These are phyloP conservation scores for Dioscorea alata DNA, from an alignment of 106 monocot genomes.

Conservation along the genomic window DNA sequence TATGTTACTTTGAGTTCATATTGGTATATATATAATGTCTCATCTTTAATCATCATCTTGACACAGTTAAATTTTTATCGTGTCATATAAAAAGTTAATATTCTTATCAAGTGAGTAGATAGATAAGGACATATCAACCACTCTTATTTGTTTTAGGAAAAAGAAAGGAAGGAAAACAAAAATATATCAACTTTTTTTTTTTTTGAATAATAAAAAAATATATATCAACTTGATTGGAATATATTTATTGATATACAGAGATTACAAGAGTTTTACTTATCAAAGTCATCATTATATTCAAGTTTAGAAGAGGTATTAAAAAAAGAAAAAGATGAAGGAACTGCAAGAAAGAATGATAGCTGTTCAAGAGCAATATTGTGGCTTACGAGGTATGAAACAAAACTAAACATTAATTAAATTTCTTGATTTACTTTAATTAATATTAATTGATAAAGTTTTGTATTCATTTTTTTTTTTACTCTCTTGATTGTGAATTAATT, in stretches of 20 bases:
- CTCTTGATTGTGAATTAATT: not conserved
- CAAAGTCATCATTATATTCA: constrained; percentile 38
- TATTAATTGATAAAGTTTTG: not conserved
- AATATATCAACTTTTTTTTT: not conserved
- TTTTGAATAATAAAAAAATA: constrained; percentile 5
- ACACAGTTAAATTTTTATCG: too few species aligned
- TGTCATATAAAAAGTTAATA: too few species aligned
- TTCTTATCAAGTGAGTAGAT: not conserved
- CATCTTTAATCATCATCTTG: too few species aligned
- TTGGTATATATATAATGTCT: too few species aligned
- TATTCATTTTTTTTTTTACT: not conserved
- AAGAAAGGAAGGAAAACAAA: too few species aligned
- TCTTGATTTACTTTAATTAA: not conserved
- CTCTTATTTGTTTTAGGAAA: too few species aligned
- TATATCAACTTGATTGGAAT: not conserved
- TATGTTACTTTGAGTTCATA: too few species aligned
- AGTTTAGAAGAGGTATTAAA: constrained; percentile 48
- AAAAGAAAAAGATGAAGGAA: constrained; percentile 52
- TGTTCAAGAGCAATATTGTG: constrained; percentile 63
- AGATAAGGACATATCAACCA: not conserved
- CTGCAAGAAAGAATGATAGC: constrained; percentile 45
- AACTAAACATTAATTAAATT: too few species aligned
- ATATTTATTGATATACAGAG: constrained; percentile 26
- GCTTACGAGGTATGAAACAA: constrained; percentile 73
- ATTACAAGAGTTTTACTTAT: constrained; percentile 41